These are phyloP conservation scores for Collybia nuda DNA, from an alignment of 768 basidiomycete species.

Conservation along the genomic window DNA sequence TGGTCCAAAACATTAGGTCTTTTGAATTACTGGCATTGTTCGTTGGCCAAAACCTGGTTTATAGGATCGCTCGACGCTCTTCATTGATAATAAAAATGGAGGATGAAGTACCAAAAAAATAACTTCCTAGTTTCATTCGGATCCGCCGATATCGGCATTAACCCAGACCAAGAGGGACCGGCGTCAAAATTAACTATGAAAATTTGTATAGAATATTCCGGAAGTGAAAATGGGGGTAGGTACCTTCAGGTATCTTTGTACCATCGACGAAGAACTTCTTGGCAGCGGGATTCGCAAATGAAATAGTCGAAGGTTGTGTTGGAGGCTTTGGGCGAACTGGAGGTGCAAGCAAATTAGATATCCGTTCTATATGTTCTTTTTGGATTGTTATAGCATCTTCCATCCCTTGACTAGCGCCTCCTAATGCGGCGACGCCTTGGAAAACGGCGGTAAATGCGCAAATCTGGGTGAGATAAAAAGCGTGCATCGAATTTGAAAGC, in stretches of 20 bases:
- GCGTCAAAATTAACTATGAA: constrained; percentile 59
- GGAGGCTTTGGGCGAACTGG: constrained; percentile 5
- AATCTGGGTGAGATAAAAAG: constrained; percentile 4
- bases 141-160: constrained; percentile 61
- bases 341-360: constrained; percentile 38
- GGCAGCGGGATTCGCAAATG: constrained; percentile 62
- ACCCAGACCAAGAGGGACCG: constrained; percentile 67
- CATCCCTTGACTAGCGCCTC: constrained; percentile 35
- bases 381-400: constrained; percentile 45
- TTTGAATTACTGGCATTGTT: constrained; percentile 58
- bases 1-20: constrained; percentile 67
- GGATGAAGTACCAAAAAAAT: constrained; percentile 34
- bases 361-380: constrained; percentile 40
- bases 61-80: constrained; percentile 2
- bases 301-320: constrained; percentile 39
- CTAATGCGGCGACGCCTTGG: constrained; percentile 18
- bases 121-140: constrained; percentile 63
- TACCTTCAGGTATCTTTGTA: constrained; percentile 43
- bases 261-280: constrained; percentile 49
- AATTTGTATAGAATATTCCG: background rate
- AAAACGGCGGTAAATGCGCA: constrained; percentile 15
- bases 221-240: constrained; percentile 18
- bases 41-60: constrained; percentile 70
- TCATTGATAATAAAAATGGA: background rate
- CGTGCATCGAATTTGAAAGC: background rate